Base-by-base conservation (phyloP, 768 basidiomycete genomes). In the Mycena kentingensis region DNA sequence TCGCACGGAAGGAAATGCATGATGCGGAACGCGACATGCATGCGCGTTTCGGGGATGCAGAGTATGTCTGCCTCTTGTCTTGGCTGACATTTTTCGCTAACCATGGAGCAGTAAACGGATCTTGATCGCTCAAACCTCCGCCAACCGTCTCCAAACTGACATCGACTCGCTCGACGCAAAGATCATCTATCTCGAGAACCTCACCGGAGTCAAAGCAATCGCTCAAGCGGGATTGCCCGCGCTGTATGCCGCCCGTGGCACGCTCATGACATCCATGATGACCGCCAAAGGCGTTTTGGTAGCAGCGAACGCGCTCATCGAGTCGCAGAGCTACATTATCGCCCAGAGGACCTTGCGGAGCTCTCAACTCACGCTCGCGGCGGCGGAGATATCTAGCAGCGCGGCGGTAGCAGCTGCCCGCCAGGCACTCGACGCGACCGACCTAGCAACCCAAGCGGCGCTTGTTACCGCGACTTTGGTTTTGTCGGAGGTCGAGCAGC, bases 11-110 rank as follows among this genome's bases (percentile, higher is more conserved):
- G 21, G 21, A 31, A 15, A 15, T 47, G 12, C 28, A 47, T n/a
- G 46, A 28, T 21, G 46, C 46, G 15, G 34, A 15, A 19, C 6
- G 19, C 28, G 32, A 34, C 15, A 28, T 47, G 19, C 6, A 34
- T 34, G 15, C 46, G 26, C 19, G 32, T 26, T 47, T 47, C 19
- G 46, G 46, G 7, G 28, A 47, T 34, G 46, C 46, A 10, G 28
- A 47, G 46, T 34, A 35, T 16, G 46, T 39, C 8, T 39, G 13
- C 11, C 18, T 39, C 19, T 10, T 39, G 8, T 19, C 19, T 22
- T n/a, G 10, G 15, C 13, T 39, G 8, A 19, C 18, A 41, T 25
- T 18, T 47, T 29, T 28, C 12, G 32, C 27, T 31, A n/a, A 34
- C n/a, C 28, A 36, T 18, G 46, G 46, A 18, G 5, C n/a, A 47